A percentile compares a stretch with the other conserved stretches of the same genome.
These are phyloP conservation scores for Fusarium sambucinum DNA, from an alignment of 2,329 filamentous ascomycete species.

Conservation along the genomic window DNA sequence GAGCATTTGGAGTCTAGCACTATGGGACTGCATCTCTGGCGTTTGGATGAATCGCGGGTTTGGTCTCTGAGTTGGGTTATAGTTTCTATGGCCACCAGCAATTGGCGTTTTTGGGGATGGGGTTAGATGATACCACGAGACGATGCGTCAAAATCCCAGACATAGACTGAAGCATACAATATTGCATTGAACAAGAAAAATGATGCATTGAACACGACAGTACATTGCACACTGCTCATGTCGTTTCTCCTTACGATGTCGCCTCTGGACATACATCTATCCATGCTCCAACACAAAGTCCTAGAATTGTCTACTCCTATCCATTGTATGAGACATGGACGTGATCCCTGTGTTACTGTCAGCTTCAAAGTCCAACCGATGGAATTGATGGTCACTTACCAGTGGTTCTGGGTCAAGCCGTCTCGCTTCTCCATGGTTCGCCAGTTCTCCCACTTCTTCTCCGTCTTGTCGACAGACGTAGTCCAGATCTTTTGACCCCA, in stretches of 20 bases:
- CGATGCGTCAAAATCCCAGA: not conserved
- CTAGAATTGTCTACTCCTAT: not conserved
- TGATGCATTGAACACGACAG: not conserved
- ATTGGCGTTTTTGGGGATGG: conserved; percentile 22
- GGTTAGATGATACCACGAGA: conserved; percentile 28
- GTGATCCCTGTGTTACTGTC: conserved; percentile 41
- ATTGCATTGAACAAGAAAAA: not conserved
- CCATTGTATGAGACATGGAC: conserved; percentile 48
- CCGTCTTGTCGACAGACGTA: conserved; percentile 50
- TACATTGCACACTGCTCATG: not conserved
- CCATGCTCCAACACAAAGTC: not conserved
- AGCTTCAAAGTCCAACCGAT: not conserved
- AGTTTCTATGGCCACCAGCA: not conserved
- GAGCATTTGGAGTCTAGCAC: conserved; percentile 56
- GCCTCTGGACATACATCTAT: not conserved
- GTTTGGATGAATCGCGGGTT: conserved; percentile 26
- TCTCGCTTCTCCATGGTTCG: conserved; percentile 57
- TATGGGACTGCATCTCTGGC: conserved; percentile 14
- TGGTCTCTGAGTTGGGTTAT: conserved; percentile 5
- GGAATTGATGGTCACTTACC: conserved; percentile 46
- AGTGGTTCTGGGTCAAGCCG: conserved; percentile 59
- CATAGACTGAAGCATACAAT: not conserved
- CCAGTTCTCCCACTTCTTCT: conserved; percentile 58
- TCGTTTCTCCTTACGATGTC: not conserved
- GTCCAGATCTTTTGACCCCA: conserved; percentile 64